Percentiles rank a stretch among this genome's conserved stretches.
These are phyloP conservation scores for Mimosa pudica DNA, from an alignment of 306 rosid species.

Conservation along the genomic window DNA sequence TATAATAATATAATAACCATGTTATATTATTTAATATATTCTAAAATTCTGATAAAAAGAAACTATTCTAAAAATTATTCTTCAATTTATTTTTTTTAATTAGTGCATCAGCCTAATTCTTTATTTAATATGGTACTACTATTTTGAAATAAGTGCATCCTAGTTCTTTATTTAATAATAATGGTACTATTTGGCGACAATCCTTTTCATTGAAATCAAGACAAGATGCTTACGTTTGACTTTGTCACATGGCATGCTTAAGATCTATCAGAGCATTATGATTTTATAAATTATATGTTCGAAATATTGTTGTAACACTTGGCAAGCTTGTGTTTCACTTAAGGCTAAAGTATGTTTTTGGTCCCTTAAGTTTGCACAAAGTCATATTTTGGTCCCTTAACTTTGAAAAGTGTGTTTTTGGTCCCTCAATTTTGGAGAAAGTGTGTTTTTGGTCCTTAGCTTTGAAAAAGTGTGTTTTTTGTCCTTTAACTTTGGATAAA, in stretches of 20 bases:
- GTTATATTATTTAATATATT: background rate
- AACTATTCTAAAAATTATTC: background rate
- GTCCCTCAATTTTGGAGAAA: too few relatives aligned
- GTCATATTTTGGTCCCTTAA: too few relatives aligned
- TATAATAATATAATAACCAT: background rate
- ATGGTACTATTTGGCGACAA: background rate
- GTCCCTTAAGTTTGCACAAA: too few relatives aligned
- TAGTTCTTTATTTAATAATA: background rate
- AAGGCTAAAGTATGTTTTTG: too few relatives aligned
- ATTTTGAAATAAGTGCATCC: background rate
- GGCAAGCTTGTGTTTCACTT: conserved; percentile 21
- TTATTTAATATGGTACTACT: too few relatives aligned
- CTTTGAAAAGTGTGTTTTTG: too few relatives aligned
- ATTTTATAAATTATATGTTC: background rate
- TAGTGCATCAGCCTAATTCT: background rate
- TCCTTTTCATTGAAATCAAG: background rate
- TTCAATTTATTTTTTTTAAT: background rate
- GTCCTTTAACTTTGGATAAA: too few relatives aligned
- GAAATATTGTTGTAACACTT: conserved; percentile 11
- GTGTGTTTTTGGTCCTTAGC: too few relatives aligned
- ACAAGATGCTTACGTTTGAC: conserved; percentile 36
- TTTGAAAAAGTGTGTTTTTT: too few relatives aligned
- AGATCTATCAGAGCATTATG: background rate
- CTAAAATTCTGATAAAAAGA: background rate
- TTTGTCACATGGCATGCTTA: conserved; percentile 36